phyloP scores from a whole-genome alignment of 163 green algal genomes.

The Trebouxia gelatinosa region DNA sequence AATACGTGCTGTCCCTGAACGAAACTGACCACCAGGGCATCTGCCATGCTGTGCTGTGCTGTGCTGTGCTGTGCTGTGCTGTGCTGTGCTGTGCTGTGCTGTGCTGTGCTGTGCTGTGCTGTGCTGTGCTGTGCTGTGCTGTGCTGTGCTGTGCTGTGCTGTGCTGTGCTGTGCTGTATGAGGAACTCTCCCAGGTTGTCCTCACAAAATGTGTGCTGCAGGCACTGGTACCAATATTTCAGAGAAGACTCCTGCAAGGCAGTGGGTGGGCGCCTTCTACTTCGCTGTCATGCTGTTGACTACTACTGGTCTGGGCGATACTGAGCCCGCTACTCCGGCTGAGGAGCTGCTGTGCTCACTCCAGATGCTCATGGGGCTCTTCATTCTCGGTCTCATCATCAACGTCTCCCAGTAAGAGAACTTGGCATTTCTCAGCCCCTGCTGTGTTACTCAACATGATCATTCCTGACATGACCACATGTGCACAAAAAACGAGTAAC shows the following conservation, averaged over 20 bases:
- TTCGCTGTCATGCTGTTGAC: conserved; percentile 44
- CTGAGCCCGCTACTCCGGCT: conserved; percentile 44
- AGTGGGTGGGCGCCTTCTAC: conserved; percentile 42
- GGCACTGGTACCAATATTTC: conserved; percentile 28
- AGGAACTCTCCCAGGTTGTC: neutral
- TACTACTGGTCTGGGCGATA: conserved; percentile 72
- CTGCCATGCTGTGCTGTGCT: no score
- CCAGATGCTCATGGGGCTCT: conserved; percentile 59
- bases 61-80: no score
- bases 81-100: no score
- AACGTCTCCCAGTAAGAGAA: conserved; percentile 38
- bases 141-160: neutral
- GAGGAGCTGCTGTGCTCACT: conserved; percentile 61
- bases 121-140: no score
- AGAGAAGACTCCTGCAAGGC: neutral
- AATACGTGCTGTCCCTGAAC: no score
- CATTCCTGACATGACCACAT: no score
- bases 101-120: no score
- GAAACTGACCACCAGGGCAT: no score
- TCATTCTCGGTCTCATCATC: conserved; percentile 71
- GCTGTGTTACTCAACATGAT: neutral
- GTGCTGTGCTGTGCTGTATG: neutral
- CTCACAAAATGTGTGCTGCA: neutral
- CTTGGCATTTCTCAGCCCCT: conserved; percentile 21
- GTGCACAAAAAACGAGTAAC: no score